A percentile compares a stretch with the other conserved stretches of the same genome.
These are phyloP conservation scores for Candida sanyaensis DNA, from an alignment of 1,139 yeast species.

Conservation along the genomic window DNA sequence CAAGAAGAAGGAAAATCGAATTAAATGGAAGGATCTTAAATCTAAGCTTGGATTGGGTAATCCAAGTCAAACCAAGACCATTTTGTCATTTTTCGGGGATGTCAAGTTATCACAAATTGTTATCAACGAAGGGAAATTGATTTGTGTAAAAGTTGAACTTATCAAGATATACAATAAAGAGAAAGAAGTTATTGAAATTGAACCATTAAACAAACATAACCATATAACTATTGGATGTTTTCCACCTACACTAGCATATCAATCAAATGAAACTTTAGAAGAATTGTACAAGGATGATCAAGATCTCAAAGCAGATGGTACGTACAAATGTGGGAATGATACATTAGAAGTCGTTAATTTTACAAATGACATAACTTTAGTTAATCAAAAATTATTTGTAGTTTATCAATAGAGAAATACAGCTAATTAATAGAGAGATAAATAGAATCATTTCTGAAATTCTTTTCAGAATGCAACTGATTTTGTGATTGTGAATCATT, in stretches of 20 bases:
- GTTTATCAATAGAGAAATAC: constrained; percentile 2
- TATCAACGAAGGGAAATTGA: constrained; percentile 50
- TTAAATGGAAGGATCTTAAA: constrained; percentile 25
- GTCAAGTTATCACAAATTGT: constrained; percentile 47
- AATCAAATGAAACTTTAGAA: constrained; percentile 30
- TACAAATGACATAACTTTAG: constrained; percentile 11
- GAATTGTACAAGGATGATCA: constrained; percentile 12
- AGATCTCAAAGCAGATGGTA: constrained; percentile 12
- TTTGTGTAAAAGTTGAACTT: constrained; percentile 58
- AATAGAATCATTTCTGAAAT: background rate
- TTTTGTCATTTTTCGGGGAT: constrained; percentile 29
- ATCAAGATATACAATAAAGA: constrained; percentile 24
- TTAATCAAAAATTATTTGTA: constrained; percentile 22
- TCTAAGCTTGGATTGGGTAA: constrained; percentile 15
- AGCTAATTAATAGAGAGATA: background rate
- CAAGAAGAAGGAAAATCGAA: constrained; percentile 20
- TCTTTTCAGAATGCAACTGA: background rate
- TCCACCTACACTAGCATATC: constrained; percentile 45
- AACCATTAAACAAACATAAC: constrained; percentile 45
- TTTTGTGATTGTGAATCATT: background rate
- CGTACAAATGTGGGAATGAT: constrained; percentile 10
- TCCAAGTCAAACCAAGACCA: constrained; percentile 9
- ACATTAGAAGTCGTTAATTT: constrained; percentile 17
- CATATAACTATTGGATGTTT: constrained; percentile 82
- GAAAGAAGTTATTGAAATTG: constrained; percentile 21